Conservation (phyloP, 2,329 filamentous ascomycete genomes). For the Diplocarpon mali region DNA sequence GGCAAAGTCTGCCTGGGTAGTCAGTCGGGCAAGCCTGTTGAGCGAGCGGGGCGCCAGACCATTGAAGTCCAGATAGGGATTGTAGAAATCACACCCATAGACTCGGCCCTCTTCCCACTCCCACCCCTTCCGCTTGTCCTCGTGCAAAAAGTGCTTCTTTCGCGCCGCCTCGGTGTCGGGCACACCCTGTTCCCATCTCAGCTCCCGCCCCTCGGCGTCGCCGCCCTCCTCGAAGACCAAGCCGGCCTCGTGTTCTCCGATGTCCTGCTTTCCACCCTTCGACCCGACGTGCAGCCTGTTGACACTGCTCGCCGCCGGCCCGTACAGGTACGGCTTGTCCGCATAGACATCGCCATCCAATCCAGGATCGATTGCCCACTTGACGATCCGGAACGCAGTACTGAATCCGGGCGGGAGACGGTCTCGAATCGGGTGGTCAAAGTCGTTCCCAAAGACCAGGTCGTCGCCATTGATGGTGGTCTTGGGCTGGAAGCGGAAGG, state of each 20-base stretch:
- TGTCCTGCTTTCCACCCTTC: conserved; percentile 19
- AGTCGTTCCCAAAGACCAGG: conserved; percentile 90
- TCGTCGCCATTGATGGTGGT: conserved; percentile 33
- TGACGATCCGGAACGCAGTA: conserved; percentile 73
- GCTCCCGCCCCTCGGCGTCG: conserved; percentile 32
- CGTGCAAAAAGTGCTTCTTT: conserved; percentile 49
- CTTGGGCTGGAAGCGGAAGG: conserved; percentile 68
- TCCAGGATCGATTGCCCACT: conserved; percentile 84
- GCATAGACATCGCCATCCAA: conserved; percentile 84
- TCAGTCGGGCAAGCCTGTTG: background rate
- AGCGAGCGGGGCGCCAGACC: conserved; percentile 25
- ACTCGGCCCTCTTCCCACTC: conserved; percentile 49
- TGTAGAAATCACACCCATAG: conserved; percentile 70
- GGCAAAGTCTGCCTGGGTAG: conserved; percentile 42
- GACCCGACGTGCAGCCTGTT: conserved; percentile 62
- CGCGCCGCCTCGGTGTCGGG: conserved; percentile 34
- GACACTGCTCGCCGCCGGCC: conserved; percentile 68
- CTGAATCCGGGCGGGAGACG: conserved; percentile 77
- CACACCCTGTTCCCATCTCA: conserved; percentile 30
- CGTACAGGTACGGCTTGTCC: conserved; percentile 77
- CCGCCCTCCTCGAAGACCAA: conserved; percentile 29
- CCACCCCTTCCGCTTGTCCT: conserved; percentile 43
- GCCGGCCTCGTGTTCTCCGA: conserved; percentile 25
- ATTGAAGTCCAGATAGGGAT: conserved; percentile 84
- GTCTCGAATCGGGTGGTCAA: conserved; percentile 81